phyloP scores from a whole-genome alignment of 345 rosid species.

The Physaria fendleri region DNA sequence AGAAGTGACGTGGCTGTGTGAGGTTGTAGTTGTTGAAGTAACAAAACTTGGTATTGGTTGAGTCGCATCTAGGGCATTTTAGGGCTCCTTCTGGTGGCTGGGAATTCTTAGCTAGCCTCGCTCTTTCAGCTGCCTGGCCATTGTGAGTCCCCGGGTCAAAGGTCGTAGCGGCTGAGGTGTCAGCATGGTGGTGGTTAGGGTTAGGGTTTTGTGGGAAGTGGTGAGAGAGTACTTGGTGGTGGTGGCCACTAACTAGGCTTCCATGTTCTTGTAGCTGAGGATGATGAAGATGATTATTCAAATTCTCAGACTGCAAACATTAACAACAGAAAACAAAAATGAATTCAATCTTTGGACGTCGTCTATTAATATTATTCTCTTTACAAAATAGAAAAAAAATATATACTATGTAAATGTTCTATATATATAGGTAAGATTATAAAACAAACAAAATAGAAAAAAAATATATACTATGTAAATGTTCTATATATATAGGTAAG shows the following conservation, averaged over 20 bases:
- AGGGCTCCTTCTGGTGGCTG: constrained; percentile 27
- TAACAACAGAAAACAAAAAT: not conserved
- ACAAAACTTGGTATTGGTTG: constrained; percentile 34
- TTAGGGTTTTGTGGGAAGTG: constrained; percentile 31
- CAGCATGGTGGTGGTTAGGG: constrained; percentile 24
- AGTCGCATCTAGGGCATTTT: constrained; percentile 33
- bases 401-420: constrained; percentile 3
- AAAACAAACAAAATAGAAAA: no score
- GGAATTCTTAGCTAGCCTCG: constrained; percentile 24
- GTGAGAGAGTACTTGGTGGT: constrained; percentile 22
- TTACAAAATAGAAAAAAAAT: not conserved
- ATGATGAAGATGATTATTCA: constrained; percentile 23
- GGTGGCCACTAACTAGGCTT: constrained; percentile 15
- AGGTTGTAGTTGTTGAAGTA: constrained; percentile 36
- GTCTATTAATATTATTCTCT: not conserved
- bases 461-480: constrained; percentile 1
- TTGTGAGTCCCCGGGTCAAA: constrained; percentile 8
- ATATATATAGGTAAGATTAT: constrained; percentile 25
- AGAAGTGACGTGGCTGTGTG: constrained; percentile 36
- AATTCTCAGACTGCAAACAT: constrained; percentile 24
- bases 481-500: constrained; percentile 23
- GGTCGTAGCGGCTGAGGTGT: not conserved
- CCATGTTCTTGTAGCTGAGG: constrained; percentile 29
- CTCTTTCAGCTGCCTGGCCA: constrained; percentile 24
- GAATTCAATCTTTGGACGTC: constrained; percentile 1